Evolutionary conservation across 2,329 filamentous ascomycete species (phyloP).

Genomic region (Orbilia oligospora): DNA sequence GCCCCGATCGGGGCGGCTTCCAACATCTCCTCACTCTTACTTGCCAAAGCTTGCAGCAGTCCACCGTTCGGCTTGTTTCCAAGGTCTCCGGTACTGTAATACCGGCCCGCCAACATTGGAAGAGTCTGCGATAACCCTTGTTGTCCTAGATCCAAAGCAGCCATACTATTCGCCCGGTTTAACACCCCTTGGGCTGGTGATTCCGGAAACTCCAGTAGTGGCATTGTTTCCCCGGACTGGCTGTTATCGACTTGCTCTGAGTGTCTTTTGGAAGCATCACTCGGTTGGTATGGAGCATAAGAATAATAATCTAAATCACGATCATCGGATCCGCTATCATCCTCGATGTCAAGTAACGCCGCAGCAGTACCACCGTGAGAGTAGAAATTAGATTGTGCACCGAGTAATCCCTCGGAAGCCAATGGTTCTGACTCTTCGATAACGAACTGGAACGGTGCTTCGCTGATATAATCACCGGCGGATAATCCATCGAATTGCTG

Average conservation of each 20-base stretch:
- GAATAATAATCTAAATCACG: not conserved
- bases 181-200: not conserved
- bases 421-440: no score
- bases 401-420: no score
- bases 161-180: not conserved
- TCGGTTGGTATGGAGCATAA: not conserved
- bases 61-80: not conserved
- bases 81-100: slow-evolving; percentile 16
- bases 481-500: not conserved
- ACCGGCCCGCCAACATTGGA: not conserved
- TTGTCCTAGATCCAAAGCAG: not conserved
- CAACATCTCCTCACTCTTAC: slow-evolving; percentile 21
- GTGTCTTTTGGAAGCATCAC: not conserved
- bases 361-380: not conserved
- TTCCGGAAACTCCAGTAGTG: not conserved
- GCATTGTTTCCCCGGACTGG: not conserved
- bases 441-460: not conserved
- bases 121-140: not conserved
- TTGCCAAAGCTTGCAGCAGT: slow-evolving; percentile 5
- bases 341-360: not conserved
- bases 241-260: slow-evolving; percentile 39
- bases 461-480: not conserved
- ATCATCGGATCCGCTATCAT: slow-evolving; percentile 11
- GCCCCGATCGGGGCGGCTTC: no score
- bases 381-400: not conserved